A percentile compares a stretch with the other conserved stretches of the same genome.
Evolutionary conservation across 2,329 filamentous ascomycete genomes (phyloP).

Genomic region (Xylariaceae sp.): DNA sequence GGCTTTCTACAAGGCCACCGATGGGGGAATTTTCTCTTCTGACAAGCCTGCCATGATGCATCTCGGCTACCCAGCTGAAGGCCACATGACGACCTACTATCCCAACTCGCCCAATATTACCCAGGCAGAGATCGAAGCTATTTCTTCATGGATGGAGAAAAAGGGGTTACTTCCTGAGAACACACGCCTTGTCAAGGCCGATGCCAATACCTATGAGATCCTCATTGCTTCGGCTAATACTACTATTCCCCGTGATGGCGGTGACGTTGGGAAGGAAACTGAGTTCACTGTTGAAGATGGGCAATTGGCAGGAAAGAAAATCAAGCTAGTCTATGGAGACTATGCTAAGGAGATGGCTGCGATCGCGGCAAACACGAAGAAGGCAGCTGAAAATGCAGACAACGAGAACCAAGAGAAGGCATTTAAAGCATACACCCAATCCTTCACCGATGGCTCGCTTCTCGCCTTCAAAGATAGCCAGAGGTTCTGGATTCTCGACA

Average conservation of each 20-base stretch:
- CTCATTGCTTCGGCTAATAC: constrained; percentile 68
- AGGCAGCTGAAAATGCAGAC: constrained; percentile 64
- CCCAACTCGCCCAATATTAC: constrained; percentile 71
- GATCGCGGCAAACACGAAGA: constrained; percentile 63
- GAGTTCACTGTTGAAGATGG: constrained; percentile 59
- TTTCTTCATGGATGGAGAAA: constrained; percentile 69
- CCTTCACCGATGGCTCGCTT: constrained; percentile 70
- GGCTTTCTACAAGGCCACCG: constrained; percentile 63
- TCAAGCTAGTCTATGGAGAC: constrained; percentile 72
- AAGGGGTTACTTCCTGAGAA: constrained; percentile 73
- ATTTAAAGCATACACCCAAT: constrained; percentile 61
- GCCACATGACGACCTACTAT: constrained; percentile 80
- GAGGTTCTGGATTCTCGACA: constrained; percentile 77
- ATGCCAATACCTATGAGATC: constrained; percentile 63
- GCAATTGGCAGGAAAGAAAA: constrained; percentile 59
- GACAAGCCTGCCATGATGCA: constrained; percentile 64
- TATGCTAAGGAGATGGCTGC: constrained; percentile 66
- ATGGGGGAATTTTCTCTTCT: constrained; percentile 68
- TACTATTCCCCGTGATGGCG: constrained; percentile 55
- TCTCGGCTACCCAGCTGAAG: constrained; percentile 68
- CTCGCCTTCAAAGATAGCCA: constrained; percentile 78
- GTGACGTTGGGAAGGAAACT: constrained; percentile 65
- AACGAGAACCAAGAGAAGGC: constrained; percentile 67
- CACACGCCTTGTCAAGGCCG: constrained; percentile 66
- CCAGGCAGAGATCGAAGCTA: constrained; percentile 67